Base-by-base conservation (phyloP, 805 yeast species). In the Starmerella floricola region DNA sequence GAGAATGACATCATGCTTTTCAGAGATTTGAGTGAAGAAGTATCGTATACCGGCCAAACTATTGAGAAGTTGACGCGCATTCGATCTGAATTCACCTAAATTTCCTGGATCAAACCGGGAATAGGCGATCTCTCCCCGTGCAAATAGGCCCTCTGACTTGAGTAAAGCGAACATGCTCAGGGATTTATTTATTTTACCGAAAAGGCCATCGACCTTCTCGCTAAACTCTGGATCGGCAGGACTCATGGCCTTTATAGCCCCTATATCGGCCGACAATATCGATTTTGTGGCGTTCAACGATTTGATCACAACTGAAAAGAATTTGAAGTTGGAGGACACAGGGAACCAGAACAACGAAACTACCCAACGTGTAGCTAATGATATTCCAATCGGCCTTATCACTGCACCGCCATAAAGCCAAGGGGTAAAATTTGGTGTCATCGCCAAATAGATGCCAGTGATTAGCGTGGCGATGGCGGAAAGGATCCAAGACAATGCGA, bases 31-130 rank as follows among this genome's bases (percentile, higher is more conserved):
- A 6, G 28, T 31, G 38, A 31, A 45, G 31, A 54, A 55, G 27
- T 47, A 44, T 3, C 49, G 46, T n/a, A 46, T 42, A 2, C 49
- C 43, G 1, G 49, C 24, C 5, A 50, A 29, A 2, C 47, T 16
- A 6, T 33, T 29, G 10, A 49, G 39, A 11, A 52, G 35, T 20
- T 29, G 23, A 4, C 51, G 47, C 4, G 47, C 20, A 8, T 43
- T 20, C 2, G 54, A 36, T 6, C 53, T 36, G 20, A 54, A 42
- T 35, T 56, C 57, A 6, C 52, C 53, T 18, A 50, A 31, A 34
- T 53, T 54, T 8, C 55, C 54, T 3, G 52, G 41, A 37, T 55
- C 59, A 1, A 55, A 31, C 2, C 60, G 48, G 1, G 56, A 49
- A 18, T 39, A 54, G 2, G 54, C 39, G 2, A 51, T 21, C 38